Percentiles rank a stretch among this genome's conserved stretches.
phyloP scores from a whole-genome alignment of 176 grass and related monocot genomes.

The Hyparrhenia diplandra region DNA sequence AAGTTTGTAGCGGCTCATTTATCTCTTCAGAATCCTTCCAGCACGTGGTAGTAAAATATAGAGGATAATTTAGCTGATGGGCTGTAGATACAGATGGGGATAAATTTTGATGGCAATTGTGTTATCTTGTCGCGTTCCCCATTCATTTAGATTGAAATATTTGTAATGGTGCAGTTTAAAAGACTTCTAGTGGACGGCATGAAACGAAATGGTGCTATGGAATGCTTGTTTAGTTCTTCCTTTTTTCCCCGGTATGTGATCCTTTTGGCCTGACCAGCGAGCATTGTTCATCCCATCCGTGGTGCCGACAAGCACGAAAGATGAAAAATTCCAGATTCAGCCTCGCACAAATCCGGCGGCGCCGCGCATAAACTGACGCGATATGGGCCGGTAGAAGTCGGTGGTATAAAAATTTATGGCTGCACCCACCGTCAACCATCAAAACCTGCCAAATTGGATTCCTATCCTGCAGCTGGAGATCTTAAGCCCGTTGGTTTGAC shows the following conservation, averaged over 20 bases:
- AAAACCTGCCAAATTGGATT: background rate
- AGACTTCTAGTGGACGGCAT: background rate
- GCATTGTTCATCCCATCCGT: background rate
- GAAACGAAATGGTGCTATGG: background rate
- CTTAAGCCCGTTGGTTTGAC: background rate
- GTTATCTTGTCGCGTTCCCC: background rate
- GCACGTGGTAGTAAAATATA: background rate
- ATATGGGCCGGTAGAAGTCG: background rate
- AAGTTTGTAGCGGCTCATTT: background rate
- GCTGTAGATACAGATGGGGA: slow-evolving; percentile 10
- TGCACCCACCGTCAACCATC: background rate
- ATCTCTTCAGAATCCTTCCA: background rate
- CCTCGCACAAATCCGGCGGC: background rate
- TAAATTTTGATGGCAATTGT: background rate
- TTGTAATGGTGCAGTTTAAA: background rate
- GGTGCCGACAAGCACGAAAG: background rate
- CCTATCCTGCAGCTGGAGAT: background rate
- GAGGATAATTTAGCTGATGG: background rate
- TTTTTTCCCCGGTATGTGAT: background rate
- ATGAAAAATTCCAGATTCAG: background rate
- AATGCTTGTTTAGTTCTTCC: background rate
- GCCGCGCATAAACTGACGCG: background rate
- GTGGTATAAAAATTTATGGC: background rate
- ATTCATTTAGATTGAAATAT: background rate
- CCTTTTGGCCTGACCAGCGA: too few relatives aligned